These are phyloP conservation scores for Yamadazyma trypodendri DNA, from an alignment of 1,139 yeast genomes.

Conservation along the genomic window DNA sequence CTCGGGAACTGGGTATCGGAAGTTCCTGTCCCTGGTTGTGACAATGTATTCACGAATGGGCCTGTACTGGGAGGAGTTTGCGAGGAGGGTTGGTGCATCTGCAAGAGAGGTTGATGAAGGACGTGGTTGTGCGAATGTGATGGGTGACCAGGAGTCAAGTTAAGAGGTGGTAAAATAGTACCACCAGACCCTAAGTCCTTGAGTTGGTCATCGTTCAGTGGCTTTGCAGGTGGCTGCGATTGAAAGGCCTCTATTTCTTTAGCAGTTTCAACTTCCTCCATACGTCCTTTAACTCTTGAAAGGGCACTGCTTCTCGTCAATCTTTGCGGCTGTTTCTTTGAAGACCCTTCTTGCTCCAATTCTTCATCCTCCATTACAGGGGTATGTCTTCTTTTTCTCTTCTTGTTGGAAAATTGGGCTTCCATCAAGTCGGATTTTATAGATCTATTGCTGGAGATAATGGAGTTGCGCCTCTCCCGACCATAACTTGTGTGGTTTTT, in stretches of 20 bases:
- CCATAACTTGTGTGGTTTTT: conserved; percentile 11
- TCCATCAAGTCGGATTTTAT: conserved; percentile 1
- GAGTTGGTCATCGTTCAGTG: too few species aligned
- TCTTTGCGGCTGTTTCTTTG: neutral
- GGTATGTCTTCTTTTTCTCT: conserved; percentile 10
- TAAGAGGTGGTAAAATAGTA: neutral
- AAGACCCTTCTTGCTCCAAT: conserved; percentile 3
- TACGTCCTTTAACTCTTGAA: neutral
- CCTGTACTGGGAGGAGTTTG: neutral
- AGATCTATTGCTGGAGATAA: conserved; percentile 6
- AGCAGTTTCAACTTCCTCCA: neutral
- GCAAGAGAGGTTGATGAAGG: neutral
- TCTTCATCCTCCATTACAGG: neutral
- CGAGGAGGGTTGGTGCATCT: neutral
- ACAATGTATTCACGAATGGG: neutral
- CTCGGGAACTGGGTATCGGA: neutral
- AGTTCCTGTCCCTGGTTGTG: neutral
- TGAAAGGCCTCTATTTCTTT: neutral
- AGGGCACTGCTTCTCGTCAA: neutral
- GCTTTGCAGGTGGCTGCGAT: too few species aligned
- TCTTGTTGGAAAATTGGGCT: conserved; percentile 1
- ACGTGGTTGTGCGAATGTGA: neutral
- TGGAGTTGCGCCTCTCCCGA: neutral
- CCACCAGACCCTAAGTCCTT: neutral
- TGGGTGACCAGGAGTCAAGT: neutral